Evolutionary conservation across 1,284 basidiomycete genomes (phyloP).

Genomic region (Fistulina hepatica): DNA sequence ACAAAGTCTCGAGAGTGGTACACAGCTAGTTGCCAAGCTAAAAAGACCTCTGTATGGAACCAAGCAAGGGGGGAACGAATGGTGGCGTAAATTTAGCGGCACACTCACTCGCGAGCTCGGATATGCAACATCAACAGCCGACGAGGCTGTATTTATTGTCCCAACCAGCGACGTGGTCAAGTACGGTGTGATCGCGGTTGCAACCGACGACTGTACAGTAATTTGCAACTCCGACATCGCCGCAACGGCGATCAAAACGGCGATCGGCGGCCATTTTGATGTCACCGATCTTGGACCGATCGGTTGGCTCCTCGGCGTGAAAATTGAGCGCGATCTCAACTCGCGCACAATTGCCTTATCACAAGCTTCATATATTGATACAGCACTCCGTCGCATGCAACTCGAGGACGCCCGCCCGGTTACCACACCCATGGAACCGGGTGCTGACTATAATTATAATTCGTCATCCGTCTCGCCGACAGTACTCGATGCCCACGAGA

Average conservation of each 20-base stretch:
- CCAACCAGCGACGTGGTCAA: slow-evolving; percentile 3
- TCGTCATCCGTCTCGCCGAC: slow-evolving; percentile 1
- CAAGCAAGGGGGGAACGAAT: slow-evolving; percentile 6
- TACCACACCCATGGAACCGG: slow-evolving; percentile 13
- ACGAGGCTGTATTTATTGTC: slow-evolving; percentile 6
- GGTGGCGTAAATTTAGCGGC: slow-evolving; percentile 6
- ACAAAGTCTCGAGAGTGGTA: no score
- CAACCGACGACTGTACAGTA: slow-evolving; percentile 25
- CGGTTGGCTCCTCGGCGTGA: slow-evolving; percentile 21
- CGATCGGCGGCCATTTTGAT: slow-evolving; percentile 17
- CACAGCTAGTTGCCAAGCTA: slow-evolving; percentile 2
- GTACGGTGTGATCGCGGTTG: slow-evolving; percentile 18
- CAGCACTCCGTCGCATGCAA: slow-evolving; percentile 14
- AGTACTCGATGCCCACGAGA: background rate
- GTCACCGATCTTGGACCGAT: slow-evolving; percentile 19
- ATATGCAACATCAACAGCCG: slow-evolving; percentile 2
- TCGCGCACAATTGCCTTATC: slow-evolving; percentile 15
- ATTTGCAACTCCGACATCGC: slow-evolving; percentile 14
- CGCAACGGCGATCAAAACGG: slow-evolving; percentile 12
- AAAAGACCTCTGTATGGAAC: slow-evolving; percentile 4
- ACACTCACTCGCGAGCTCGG: background rate
- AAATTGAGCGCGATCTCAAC: slow-evolving; percentile 12
- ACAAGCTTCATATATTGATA: slow-evolving; percentile 20
- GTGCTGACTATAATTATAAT: slow-evolving; percentile 11
- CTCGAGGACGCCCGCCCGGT: slow-evolving; percentile 12